Percentiles rank a stretch among this genome's conserved stretches.
Conservation (phyloP, 2,329 filamentous ascomycete genomes). For the Colletotrichum sublineola region DNA sequence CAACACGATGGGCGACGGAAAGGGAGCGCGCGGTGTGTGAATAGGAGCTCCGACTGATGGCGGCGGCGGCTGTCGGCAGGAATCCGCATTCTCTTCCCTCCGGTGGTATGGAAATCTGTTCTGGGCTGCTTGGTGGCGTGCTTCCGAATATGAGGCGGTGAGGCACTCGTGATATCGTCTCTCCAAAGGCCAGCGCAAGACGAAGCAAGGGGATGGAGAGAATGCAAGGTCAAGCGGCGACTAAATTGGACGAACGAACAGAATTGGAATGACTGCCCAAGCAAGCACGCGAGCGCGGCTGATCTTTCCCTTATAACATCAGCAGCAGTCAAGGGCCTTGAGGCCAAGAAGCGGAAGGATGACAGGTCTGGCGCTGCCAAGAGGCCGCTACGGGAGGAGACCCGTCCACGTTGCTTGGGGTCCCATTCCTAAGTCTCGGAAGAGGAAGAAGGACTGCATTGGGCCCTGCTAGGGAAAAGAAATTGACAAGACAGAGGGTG, state of each 20-base stretch:
- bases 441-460: slow-evolving; percentile 25
- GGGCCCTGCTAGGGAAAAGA: background rate
- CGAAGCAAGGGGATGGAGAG: background rate
- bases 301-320: slow-evolving; percentile 39
- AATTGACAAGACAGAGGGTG: slow-evolving; percentile 16
- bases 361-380: slow-evolving; percentile 40
- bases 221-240: background rate
- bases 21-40: slow-evolving; percentile 12
- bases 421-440: slow-evolving; percentile 7
- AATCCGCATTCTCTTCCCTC: slow-evolving; percentile 36
- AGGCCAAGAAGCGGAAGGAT: slow-evolving; percentile 36
- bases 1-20: background rate
- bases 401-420: slow-evolving; percentile 33
- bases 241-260: slow-evolving; percentile 4
- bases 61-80: slow-evolving; percentile 12
- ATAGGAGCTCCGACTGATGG: slow-evolving; percentile 29
- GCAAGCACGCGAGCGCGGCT: slow-evolving; percentile 29
- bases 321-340: slow-evolving; percentile 13
- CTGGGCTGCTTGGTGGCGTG: background rate
- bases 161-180: background rate
- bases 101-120: background rate
- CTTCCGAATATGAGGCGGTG: background rate
- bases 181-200: background rate
- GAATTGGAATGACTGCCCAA: slow-evolving; percentile 2
- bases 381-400: slow-evolving; percentile 35